phyloP scores from a whole-genome alignment of 2,329 filamentous ascomycete genomes.

The Setomelanomma holmii region DNA sequence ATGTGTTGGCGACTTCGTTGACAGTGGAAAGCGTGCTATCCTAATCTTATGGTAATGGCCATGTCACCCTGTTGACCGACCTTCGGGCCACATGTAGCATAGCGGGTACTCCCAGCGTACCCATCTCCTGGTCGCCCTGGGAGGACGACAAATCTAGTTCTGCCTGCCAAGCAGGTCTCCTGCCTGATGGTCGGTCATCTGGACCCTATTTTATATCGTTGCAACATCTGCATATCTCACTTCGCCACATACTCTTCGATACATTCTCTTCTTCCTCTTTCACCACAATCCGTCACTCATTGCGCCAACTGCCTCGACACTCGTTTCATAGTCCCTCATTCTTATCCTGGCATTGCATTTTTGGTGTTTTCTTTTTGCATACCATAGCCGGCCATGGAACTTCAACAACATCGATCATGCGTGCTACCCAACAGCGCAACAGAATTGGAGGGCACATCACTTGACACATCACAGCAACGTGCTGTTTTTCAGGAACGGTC shows the following conservation, averaged over 20 bases:
- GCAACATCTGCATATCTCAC: conserved; percentile 29
- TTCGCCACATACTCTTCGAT: conserved; percentile 36
- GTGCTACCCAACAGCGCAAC: conserved; percentile 54
- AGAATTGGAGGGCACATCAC: conserved; percentile 36
- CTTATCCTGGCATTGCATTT: conserved; percentile 47
- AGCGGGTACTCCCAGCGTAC: conserved; percentile 39
- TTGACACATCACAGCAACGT: conserved; percentile 23
- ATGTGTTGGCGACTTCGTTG: conserved; percentile 21
- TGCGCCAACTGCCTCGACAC: conserved; percentile 52
- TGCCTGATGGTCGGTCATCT: conserved; percentile 26
- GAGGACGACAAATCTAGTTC: conserved; percentile 30
- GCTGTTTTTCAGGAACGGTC: conserved; percentile 52
- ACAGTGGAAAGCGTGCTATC: conserved; percentile 41
- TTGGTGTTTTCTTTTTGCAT: conserved; percentile 28
- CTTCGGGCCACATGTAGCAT: conserved; percentile 31
- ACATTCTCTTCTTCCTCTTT: conserved; percentile 41
- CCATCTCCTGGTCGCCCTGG: conserved; percentile 31
- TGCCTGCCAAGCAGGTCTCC: conserved; percentile 34
- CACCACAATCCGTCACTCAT: conserved; percentile 53
- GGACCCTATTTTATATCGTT: conserved; percentile 42
- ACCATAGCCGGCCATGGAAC: conserved; percentile 38
- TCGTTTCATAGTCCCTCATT: conserved; percentile 49
- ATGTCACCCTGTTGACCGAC: conserved; percentile 42
- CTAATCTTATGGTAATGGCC: conserved; percentile 39
- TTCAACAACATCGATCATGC: conserved; percentile 44